Base-by-base conservation (phyloP, 495 filamentous ascomycete genomes). In the Lepidopterella palustris region DNA sequence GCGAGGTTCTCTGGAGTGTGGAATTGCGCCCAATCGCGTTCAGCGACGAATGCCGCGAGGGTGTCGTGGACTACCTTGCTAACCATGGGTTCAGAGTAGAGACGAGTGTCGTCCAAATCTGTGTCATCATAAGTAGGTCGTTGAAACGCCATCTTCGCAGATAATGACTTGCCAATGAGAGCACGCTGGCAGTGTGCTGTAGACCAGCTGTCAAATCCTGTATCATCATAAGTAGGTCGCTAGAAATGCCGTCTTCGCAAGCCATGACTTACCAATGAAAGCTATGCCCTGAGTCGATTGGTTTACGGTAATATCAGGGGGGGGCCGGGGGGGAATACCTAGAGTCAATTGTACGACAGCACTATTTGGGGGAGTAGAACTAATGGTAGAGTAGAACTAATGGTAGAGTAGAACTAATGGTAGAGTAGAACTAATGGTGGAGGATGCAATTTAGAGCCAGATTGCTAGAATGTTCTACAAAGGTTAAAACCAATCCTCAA, bases 21-120 rank as follows among this genome's bases (percentile, higher is more conserved):
- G 59, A 61, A 61, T 50, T 61, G 59, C 35, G 32, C 59, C 59
- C 59, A 61, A 57, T 61, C 59, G 59, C 59, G 59, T 53, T 61
- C 59, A 15, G 59, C 59, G 52, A 50, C 59, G 29, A 61, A 61
- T 56, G 59, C 52, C 25, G 20, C 29, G 27, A 62, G 60, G 53
- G 53, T 40, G 31, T 55, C 29, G 10, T 24, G 53, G 53, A 45
- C 5, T 45, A 15, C 29, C 31, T 55, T 21, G 53, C 42, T 55
- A 24, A 55, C 53, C 53, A 55, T 55, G 53, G 31, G 26, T 55
- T 45, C 53, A 55, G 28, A 45, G 29, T 35, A 31, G 27, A 54
- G 52, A 35, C 27, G 42, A 59, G 28, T 59, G 31, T 35, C 31
- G 31, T 35, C 31, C 31, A 35, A 35, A 13, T 13, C 31, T 35